phyloP scores from a whole-genome alignment of 352 stramenopile genomes.

The Globisporangium orthogonon region DNA sequence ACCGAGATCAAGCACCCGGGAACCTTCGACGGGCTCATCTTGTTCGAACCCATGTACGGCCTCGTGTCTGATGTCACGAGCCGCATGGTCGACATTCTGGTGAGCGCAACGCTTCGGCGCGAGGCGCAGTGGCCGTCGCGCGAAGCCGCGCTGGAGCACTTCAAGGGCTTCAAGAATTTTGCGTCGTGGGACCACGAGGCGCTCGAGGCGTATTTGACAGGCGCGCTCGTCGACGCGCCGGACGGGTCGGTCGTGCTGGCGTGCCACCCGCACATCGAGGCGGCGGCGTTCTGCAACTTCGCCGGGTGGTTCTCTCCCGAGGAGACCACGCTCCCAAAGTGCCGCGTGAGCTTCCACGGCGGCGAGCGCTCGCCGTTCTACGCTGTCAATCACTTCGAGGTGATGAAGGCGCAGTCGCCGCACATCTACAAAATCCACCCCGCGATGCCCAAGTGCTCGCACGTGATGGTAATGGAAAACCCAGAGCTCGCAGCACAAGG shows the following conservation, averaged over 20 bases:
- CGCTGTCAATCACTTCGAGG: constrained; percentile 18
- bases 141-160: constrained; percentile 19
- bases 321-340: constrained; percentile 25
- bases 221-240: constrained; percentile 23
- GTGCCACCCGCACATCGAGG: constrained; percentile 31
- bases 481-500: constrained; percentile 17
- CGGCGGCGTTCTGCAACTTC: constrained; percentile 28
- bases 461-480: constrained; percentile 32
- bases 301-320: constrained; percentile 21
- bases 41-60: constrained; percentile 40
- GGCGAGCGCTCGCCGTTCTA: constrained; percentile 29
- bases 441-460: constrained; percentile 24
- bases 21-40: constrained; percentile 32
- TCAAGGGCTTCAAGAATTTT: constrained; percentile 29
- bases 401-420: constrained; percentile 13
- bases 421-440: constrained; percentile 23
- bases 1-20: constrained; percentile 24
- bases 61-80: constrained; percentile 5
- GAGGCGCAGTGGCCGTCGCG: constrained; percentile 23
- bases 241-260: constrained; percentile 22
- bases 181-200: constrained; percentile 29
- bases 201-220: constrained; percentile 21
- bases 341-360: constrained; percentile 24
- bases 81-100: constrained; percentile 25
- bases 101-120: constrained; percentile 23